Base-by-base conservation (phyloP, 441 rosid genomes). In the Erodium moschatum region DNA sequence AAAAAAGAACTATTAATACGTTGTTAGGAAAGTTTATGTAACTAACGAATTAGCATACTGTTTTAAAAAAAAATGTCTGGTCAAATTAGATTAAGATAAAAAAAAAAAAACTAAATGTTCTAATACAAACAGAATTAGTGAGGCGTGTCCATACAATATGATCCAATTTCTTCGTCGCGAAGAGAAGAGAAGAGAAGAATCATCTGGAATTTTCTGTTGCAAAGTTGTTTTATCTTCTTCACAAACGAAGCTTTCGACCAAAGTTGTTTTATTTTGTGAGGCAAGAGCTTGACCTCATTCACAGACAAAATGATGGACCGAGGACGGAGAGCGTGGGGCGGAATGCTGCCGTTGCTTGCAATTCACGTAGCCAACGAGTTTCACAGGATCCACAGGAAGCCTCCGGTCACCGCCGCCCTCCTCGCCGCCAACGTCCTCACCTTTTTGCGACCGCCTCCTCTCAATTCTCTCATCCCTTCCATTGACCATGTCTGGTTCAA, bases 331-430 rank as follows among this genome's bases (percentile, higher is more conserved):
- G 73, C 76, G 31, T 76, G 82, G 11, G 70, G 92, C 48, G 89
- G 96, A 54, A 75, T 90, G 94, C 42, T 92, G 70, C 91, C 94
- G 29, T 70, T 92, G 16, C 81, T 90, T 3, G 97, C 91, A 27
- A 27, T 92, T 50, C 92, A 90, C 78, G 84, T 91, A 24, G 82
- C 82, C 61, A 81, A 66, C 63, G 91, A 87, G 80, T 89, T 90
- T 76, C 83, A 85, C 69, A 75, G 95, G 68, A 81, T 89, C 56
- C 89, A 87, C n/a, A 81, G 92, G 91, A 92, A 89, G 77, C 97
- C 98, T 0, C 98, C 98, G 0, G 89, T 92, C 56, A 90, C 96
- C n/a, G 92, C 89, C 10, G 88, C 85, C 54, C 89, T 90, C 15
- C 70, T 92, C 16, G 90, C 87, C 33, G 86, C 91, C 52, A 90